Conservation (phyloP, 371 early-diverging fungal genomes). For the Rhizopus microsporus region DNA sequence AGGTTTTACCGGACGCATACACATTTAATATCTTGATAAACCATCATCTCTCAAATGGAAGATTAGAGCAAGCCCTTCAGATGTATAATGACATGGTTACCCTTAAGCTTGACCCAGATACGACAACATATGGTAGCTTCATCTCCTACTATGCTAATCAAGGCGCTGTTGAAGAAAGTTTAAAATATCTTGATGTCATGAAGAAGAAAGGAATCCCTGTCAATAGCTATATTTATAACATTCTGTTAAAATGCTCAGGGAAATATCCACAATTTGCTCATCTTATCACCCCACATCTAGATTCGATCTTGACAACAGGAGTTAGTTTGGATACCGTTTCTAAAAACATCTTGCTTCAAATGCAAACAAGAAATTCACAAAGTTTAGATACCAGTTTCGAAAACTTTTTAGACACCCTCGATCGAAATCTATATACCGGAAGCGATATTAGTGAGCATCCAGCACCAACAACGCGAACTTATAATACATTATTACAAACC, state of each 20-base stretch:
- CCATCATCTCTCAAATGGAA: conserved; percentile 17
- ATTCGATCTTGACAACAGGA: conserved; percentile 15
- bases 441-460: neutral
- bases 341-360: conserved; percentile 15
- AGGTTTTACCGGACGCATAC: conserved; percentile 25
- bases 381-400: conserved; percentile 14
- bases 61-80: conserved; percentile 28
- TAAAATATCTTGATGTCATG: conserved; percentile 36
- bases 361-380: neutral
- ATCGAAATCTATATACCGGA: conserved; percentile 2
- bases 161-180: conserved; percentile 20
- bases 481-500: conserved; percentile 35
- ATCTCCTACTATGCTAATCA: conserved; percentile 25
- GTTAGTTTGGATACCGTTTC: conserved; percentile 21
- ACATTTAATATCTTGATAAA: conserved; percentile 33
- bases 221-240: conserved; percentile 31
- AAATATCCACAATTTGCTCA: conserved; percentile 21
- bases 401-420: conserved; percentile 12
- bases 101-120: conserved; percentile 17
- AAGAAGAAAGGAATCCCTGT: conserved; percentile 24
- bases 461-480: conserved; percentile 29
- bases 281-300: conserved; percentile 16
- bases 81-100: conserved; percentile 31
- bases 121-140: conserved; percentile 29
- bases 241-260: conserved; percentile 19